A percentile compares a stretch with the other conserved stretches of the same genome.
These are phyloP conservation scores for Didymella pomorum DNA, from an alignment of 2,329 filamentous ascomycete genomes.

Conservation along the genomic window DNA sequence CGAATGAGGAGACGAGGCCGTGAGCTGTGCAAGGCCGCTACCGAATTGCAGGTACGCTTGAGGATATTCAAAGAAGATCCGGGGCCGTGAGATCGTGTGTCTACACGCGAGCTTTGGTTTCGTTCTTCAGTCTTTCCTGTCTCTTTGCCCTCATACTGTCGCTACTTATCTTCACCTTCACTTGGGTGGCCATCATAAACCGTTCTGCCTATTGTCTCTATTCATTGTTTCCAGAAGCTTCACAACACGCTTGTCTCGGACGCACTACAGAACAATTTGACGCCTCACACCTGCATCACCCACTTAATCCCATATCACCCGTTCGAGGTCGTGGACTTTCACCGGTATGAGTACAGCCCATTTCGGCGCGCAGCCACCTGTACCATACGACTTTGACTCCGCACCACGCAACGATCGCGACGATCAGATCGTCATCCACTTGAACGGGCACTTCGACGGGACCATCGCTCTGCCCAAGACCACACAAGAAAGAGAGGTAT, in stretches of 20 bases:
- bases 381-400: constrained; percentile 7
- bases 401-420: constrained; percentile 24
- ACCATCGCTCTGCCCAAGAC: constrained; percentile 29
- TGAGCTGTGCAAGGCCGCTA: constrained; percentile 26
- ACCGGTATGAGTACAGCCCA: constrained; percentile 7
- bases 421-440: constrained; percentile 40
- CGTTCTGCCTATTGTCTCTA: constrained; percentile 3
- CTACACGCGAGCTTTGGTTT: constrained; percentile 9
- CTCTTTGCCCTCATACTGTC: constrained; percentile 26
- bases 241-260: not conserved
- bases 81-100: constrained; percentile 10
- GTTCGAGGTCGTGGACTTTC: not conserved
- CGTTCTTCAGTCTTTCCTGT: constrained; percentile 13
- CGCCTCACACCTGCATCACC: not conserved
- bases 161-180: constrained; percentile 13
- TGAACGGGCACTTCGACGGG: constrained; percentile 35
- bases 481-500: constrained; percentile 26
- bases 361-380: constrained; percentile 7
- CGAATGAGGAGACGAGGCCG: constrained; percentile 35
- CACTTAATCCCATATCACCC: not conserved
- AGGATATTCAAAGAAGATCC: constrained; percentile 18
- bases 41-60: constrained; percentile 4
- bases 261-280: not conserved
- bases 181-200: not conserved
- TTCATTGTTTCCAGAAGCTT: not conserved